Evolutionary conservation across 495 filamentous ascomycete species (phyloP), one percentile per base, ranked within the genome.

Genomic region (Chaetomium cochliodes): DNA sequence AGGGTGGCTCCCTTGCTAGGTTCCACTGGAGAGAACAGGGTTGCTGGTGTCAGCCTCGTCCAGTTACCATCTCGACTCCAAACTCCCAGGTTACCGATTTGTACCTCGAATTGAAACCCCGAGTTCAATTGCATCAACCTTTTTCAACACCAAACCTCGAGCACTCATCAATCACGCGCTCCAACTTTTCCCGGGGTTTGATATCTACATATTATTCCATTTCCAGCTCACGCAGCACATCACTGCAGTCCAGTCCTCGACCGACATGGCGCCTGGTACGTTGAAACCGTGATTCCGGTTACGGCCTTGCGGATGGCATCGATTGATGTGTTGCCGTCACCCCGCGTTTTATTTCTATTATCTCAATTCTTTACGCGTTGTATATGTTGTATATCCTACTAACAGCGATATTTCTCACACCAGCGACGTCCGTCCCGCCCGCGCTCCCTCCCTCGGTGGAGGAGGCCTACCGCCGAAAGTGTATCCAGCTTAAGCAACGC

Each of bases 401-500:
- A 58, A 70, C 68, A 41, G n/a, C 23, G 15, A 0, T 25, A 7
- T 42, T 37, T 37, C 55, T 49, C 44, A 12, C 46, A 12, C 28
- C 74, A 78, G 83, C 81, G 62, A 74, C 80, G 53, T 63, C 75
- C 22, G 72, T 80, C 49, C 84, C 87, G 26, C 85, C 87, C 2
- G 76, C 87, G 42, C 84, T 93, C n/a, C 92, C 94, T 16, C 93
- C 94, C 22, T 96, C 93, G 33, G 92, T 98, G 51, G 96, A 99
- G 77, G 87, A 91, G 71, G 92, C 93, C 60, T 99, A 99, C 79
- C 92, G 93, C 69, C 86, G 88, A 70, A 99, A 99, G 85, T 98
- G 96, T 76, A 92, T 96, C 78, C 88, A 94, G 67, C 86, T 99
- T 22, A 96, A 94, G 77, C 88, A 89, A 67, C 91, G 96, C 47